Base-by-base conservation (phyloP, 192 early-diverging fungal species). In the Linnemannia schmuckeri region DNA sequence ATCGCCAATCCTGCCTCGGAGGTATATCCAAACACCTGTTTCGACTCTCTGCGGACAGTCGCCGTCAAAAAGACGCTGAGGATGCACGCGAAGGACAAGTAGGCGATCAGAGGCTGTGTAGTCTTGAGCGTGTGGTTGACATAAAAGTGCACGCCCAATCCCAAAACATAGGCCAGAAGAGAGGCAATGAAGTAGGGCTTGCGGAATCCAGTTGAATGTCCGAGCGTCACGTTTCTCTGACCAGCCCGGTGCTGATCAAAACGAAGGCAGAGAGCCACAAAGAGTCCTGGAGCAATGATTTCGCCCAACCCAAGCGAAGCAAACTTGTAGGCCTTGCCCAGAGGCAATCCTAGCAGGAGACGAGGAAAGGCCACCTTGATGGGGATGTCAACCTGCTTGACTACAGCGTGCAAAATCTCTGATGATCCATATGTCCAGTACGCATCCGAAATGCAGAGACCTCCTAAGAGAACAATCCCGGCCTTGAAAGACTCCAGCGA, bases 351-450 rank as follows among this genome's bases (percentile, higher is more conserved):
- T 79, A 92, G 82, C 22, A 95, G 71, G 74, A 94, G 88, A 79
- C 94, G 95, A 54, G 98, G 97, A 86, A 94, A 97, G 30, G 96
- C 84, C 0, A 99, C 92, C 91, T 98, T 99, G 89, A 99, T 93
- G n/a, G 98, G 98, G 9, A 95, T 94, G 77, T 99, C 98, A 79
- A 99, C 94, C 40, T 93, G 94, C 89, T 95, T 96, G 37, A 96
- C 95, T 15, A 99, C 97, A 22, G 95, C 93, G 1, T 96, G 96
- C 97, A 99, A 96, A 27, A 99, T 96, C 27, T 96, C 94, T 12
- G 97, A 95, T 12, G 97, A 96, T 33, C 95, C 96, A 91, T 97
- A 98, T 68, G 96, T 97, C 98, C 98, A 99, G 81, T 96, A 97
- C 66, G 97, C 91, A 87, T 99, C 98, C 83, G 97, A 98, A 38